phyloP scores from a whole-genome alignment of 148 eudicot genomes.

The Nepenthes gracilis region DNA sequence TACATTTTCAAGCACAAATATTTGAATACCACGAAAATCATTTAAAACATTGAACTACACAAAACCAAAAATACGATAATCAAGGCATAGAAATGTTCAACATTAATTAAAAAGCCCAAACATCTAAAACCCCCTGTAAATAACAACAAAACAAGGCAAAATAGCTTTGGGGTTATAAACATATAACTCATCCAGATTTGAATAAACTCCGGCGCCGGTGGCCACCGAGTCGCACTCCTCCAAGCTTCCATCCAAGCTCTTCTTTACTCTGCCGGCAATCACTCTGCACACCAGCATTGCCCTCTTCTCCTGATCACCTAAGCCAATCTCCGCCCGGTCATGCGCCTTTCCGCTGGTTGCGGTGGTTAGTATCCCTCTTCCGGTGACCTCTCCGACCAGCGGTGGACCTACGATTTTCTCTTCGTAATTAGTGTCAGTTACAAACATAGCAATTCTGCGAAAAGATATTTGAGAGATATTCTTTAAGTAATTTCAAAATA shows the following conservation, averaged over 20 bases:
- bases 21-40: not conserved
- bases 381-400: conserved; percentile 13
- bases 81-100: conserved; percentile 18
- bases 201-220: conserved; percentile 54
- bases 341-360: conserved; percentile 90
- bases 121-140: conserved; percentile 60
- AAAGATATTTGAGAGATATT: no score
- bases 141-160: conserved; percentile 93
- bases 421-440: not conserved
- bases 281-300: conserved; percentile 96
- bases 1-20: no score
- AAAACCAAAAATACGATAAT: conserved; percentile 15
- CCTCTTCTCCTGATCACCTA: conserved; percentile 24
- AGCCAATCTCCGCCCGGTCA: conserved; percentile 33
- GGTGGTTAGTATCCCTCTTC: conserved; percentile 59
- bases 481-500: no score
- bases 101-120: conserved; percentile 11
- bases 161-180: conserved; percentile 87
- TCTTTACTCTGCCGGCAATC: conserved; percentile 79
- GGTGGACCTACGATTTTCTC: not conserved
- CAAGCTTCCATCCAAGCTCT: conserved; percentile 18
- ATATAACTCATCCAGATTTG: conserved; percentile 85
- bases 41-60: conserved; percentile 15
- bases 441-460: not conserved
- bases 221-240: conserved; percentile 91